Base-by-base conservation (phyloP, 2,329 filamentous ascomycete genomes). In the Microthyrium microscopicum region DNA sequence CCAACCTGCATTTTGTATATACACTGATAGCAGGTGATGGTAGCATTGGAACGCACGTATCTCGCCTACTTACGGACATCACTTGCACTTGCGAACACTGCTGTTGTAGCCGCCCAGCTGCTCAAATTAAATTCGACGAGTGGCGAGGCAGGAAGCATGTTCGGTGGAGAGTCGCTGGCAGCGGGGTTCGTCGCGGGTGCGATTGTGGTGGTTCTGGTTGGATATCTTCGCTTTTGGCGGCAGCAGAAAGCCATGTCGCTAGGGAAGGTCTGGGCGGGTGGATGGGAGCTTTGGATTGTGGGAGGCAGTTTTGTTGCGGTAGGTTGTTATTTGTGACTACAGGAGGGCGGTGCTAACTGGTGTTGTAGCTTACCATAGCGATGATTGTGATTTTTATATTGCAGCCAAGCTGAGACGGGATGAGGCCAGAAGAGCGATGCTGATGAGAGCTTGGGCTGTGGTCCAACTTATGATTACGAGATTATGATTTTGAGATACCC, bases 41-140 rank as follows among this genome's bases (percentile, higher is more conserved):
- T 16, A 82, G 77, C 78, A 24, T 66, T 82, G 35, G 77, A 84
- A 53, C 62, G 77, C 36, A 84, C 77, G 13, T 84, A 76, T 47
- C 66, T 84, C 13, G 74, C 66, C 20, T 83, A 82, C 50, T 62
- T 82, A 20, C 68, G 77, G 15, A 83, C 77, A 2, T 79, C 74
- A 0, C 54, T 78, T 24, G 62, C 68, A n/a, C 59, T 82, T 25
- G 72, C 75, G 11, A 74, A 80, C 55, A 56, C 73, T 15, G 75
- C 76, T 13, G 68, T 77, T 3, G 44, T 70, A 3, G 64, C 77
- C 19, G 70, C 75, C 0, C 77, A 83, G 46, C 63, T 83, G 5
- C 80, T 79, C 44, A 61, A 66, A 15, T 57, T 76, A 3, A 64
- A 75, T 44, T n/a, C n/a, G n/a, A 60, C 70, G 20, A 48, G 59